Evolutionary conservation across 768 basidiomycete genomes (phyloP).

Genomic region (Psilocybe tampanensis): DNA sequence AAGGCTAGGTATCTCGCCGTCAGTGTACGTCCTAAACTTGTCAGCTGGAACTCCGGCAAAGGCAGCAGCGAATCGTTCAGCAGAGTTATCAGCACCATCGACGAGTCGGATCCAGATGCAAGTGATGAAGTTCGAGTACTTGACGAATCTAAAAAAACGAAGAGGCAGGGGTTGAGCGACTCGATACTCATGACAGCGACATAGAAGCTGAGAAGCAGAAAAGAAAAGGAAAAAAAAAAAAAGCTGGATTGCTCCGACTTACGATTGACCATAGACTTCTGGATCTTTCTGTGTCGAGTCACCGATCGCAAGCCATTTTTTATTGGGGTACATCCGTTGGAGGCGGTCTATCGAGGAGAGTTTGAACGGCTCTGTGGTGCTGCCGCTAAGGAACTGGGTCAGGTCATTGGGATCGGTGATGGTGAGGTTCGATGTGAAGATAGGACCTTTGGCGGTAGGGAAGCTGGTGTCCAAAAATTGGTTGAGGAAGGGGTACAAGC

Average conservation of each 20-base stretch:
- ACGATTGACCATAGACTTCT: slow-evolving; percentile 46
- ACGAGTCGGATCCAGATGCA: slow-evolving; percentile 49
- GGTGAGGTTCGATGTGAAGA: slow-evolving; percentile 41
- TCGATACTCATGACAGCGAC: slow-evolving; percentile 2
- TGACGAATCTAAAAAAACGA: slow-evolving; percentile 30
- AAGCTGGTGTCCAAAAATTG: slow-evolving; percentile 39
- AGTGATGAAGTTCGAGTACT: slow-evolving; percentile 35
- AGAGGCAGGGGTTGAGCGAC: neutral
- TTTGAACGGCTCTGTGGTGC: slow-evolving; percentile 37
- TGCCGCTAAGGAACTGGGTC: slow-evolving; percentile 27
- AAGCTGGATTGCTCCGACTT: too few species aligned
- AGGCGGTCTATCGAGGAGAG: slow-evolving; percentile 37
- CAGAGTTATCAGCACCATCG: slow-evolving; percentile 43
- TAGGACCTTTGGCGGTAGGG: slow-evolving; percentile 37
- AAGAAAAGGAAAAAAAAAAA: too few species aligned
- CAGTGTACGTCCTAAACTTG: slow-evolving; percentile 36
- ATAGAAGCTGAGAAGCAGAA: too few species aligned
- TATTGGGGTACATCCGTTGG: slow-evolving; percentile 43
- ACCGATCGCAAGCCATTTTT: slow-evolving; percentile 43
- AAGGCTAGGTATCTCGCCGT: slow-evolving; percentile 37
- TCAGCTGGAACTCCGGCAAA: slow-evolving; percentile 35
- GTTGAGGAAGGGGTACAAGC: slow-evolving; percentile 47
- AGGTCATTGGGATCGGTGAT: slow-evolving; percentile 31
- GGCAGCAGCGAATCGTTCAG: slow-evolving; percentile 35
- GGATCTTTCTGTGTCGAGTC: slow-evolving; percentile 50